These are phyloP conservation scores for Kazachstania sp. DNA, from an alignment of 1,139 yeast species.

Conservation along the genomic window DNA sequence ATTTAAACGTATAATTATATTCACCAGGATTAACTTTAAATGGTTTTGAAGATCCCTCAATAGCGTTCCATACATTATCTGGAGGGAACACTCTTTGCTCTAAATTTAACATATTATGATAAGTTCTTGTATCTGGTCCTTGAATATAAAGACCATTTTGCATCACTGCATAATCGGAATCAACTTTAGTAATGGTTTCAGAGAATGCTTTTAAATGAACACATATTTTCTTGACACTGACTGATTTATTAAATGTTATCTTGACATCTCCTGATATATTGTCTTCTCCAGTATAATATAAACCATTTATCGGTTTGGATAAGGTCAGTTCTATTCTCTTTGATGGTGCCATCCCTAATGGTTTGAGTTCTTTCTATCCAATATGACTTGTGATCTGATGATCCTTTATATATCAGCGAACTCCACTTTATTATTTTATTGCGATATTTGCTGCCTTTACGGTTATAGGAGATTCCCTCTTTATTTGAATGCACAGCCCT, in stretches of 20 bases:
- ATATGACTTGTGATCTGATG: too few species aligned
- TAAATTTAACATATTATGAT: conserved; percentile 17
- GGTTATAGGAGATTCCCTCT: too few species aligned
- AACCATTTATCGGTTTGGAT: conserved; percentile 25
- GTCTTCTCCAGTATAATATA: conserved; percentile 24
- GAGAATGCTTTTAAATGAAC: conserved; percentile 23
- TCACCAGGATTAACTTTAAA: conserved; percentile 24
- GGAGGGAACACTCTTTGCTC: conserved; percentile 27
- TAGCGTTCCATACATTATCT: conserved; percentile 26
- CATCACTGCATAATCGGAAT: conserved; percentile 15
- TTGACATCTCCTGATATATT: conserved; percentile 20
- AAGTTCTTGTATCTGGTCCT: conserved; percentile 20
- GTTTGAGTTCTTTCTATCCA: neutral
- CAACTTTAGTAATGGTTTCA: conserved; percentile 23
- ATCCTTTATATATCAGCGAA: too few species aligned
- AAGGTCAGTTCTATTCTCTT: conserved; percentile 13
- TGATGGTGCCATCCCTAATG: conserved; percentile 17
- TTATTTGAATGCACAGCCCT: too few species aligned
- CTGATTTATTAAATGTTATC: conserved; percentile 17
- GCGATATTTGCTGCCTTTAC: too few species aligned
- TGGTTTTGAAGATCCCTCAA: conserved; percentile 23
- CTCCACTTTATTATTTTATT: too few species aligned
- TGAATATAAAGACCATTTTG: conserved; percentile 21
- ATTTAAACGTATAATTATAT: conserved; percentile 22
- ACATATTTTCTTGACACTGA: conserved; percentile 20